These are phyloP conservation scores for Rhodotorula sp. DNA, from an alignment of 1,284 basidiomycete genomes.

Conservation along the genomic window DNA sequence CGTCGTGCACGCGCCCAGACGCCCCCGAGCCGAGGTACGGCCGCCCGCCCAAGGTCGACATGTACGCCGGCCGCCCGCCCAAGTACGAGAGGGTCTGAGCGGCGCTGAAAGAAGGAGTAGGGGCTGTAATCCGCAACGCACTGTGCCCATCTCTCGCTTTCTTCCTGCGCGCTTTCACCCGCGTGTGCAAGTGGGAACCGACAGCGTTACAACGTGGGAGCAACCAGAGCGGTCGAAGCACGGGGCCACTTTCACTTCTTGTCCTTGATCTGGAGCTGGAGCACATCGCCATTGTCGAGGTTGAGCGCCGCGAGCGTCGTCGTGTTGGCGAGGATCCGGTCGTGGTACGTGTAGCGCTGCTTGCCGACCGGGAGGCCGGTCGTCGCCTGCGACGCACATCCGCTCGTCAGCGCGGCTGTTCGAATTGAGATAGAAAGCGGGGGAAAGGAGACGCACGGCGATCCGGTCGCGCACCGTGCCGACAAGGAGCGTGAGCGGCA, in stretches of 20 bases:
- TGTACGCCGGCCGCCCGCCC: conserved; percentile 55
- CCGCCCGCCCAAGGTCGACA: conserved; percentile 59
- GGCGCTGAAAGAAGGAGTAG: neutral
- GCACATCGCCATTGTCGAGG: conserved; percentile 79
- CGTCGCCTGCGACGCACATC: conserved; percentile 18
- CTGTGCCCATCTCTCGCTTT: neutral
- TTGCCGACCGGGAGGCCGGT: conserved; percentile 39
- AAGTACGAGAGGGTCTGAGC: conserved; percentile 35
- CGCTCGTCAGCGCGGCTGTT: neutral
- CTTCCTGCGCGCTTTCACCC: neutral
- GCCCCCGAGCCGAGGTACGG: conserved; percentile 68
- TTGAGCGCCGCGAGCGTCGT: conserved; percentile 82
- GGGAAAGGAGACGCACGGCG: conserved; percentile 66
- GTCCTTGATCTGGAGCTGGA: conserved; percentile 71
- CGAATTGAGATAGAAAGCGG: neutral
- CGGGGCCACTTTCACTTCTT: conserved; percentile 61
- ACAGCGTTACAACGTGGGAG: neutral
- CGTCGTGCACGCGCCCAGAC: conserved; percentile 49
- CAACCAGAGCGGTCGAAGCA: no score
- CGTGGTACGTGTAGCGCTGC: conserved; percentile 54
- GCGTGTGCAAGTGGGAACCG: neutral
- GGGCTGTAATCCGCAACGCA: neutral
- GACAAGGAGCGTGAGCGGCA: conserved; percentile 77
- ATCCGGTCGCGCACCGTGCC: conserved; percentile 85
- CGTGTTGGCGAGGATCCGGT: conserved; percentile 81